A percentile compares a stretch with the other conserved stretches of the same genome.
phyloP scores from a whole-genome alignment of 192 early-diverging fungal species.

The Gaertneriomyces sp. region DNA sequence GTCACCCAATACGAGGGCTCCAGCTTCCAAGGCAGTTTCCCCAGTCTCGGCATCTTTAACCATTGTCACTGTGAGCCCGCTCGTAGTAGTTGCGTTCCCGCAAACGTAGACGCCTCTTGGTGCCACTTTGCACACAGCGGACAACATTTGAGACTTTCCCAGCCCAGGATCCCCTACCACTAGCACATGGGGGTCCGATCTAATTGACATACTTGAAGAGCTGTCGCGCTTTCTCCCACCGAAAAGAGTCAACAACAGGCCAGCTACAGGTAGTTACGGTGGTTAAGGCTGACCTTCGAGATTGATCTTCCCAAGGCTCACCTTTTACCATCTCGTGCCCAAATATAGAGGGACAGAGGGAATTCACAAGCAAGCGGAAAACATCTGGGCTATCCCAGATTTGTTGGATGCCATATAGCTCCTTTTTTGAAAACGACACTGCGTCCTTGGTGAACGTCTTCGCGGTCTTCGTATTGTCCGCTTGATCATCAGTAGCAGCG shows the following conservation, averaged over 20 bases:
- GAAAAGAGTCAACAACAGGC: slow-evolving; percentile 73
- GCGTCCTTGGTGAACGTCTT: slow-evolving; percentile 56
- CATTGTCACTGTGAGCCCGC: slow-evolving; percentile 65
- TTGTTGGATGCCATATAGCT: slow-evolving; percentile 68
- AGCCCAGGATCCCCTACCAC: slow-evolving; percentile 79
- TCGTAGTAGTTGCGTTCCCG: slow-evolving; percentile 60
- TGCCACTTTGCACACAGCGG: slow-evolving; percentile 66
- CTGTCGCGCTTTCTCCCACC: slow-evolving; percentile 53
- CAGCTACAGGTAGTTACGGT: slow-evolving; percentile 39
- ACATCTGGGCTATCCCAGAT: slow-evolving; percentile 54
- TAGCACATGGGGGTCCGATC: slow-evolving; percentile 68
- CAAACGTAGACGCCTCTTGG: slow-evolving; percentile 78
- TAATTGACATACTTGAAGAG: slow-evolving; percentile 49
- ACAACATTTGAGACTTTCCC: slow-evolving; percentile 78
- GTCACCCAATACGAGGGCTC: slow-evolving; percentile 74
- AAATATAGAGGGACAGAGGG: slow-evolving; percentile 75
- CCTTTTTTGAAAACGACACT: slow-evolving; percentile 66
- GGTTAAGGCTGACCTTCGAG: background rate
- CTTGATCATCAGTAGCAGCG: slow-evolving; percentile 7
- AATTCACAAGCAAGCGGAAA: slow-evolving; percentile 73
- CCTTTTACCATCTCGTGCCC: slow-evolving; percentile 80
- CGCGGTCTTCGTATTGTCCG: slow-evolving; percentile 29
- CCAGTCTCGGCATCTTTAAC: slow-evolving; percentile 62
- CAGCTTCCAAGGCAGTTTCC: slow-evolving; percentile 69
- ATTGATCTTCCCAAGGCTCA: slow-evolving; percentile 13